Conservation (phyloP, 1,284 basidiomycete species). For the Naganishia sp. region DNA sequence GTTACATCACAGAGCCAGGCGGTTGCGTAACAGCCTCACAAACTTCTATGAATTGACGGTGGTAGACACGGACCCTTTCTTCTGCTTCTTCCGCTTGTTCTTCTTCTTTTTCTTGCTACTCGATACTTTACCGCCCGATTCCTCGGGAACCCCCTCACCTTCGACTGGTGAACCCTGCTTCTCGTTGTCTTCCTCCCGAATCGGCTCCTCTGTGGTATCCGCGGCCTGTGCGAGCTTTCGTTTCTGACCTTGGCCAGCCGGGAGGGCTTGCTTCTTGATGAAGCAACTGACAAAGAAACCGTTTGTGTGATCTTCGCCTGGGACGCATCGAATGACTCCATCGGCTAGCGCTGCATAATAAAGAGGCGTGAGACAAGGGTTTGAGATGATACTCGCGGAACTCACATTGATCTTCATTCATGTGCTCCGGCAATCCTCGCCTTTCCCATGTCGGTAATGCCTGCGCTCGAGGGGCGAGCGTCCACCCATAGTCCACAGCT, state of each 20-base stretch:
- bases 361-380: not conserved
- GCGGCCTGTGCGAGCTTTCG: slow-evolving; percentile 3
- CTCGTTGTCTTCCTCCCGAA: slow-evolving; percentile 1
- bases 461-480: slow-evolving; percentile 64
- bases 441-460: slow-evolving; percentile 78
- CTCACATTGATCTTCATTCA: slow-evolving; percentile 54
- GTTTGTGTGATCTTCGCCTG: slow-evolving; percentile 83
- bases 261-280: slow-evolving; percentile 45
- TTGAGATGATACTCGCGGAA: not conserved
- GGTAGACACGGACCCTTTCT: slow-evolving; percentile 18
- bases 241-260: not conserved
- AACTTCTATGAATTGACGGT: not conserved
- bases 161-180: not conserved
- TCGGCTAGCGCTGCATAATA: slow-evolving; percentile 61
- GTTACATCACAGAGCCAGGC: no score
- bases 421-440: slow-evolving; percentile 68
- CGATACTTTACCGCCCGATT: not conserved
- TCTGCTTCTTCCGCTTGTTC: slow-evolving; percentile 33
- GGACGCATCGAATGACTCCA: slow-evolving; percentile 76
- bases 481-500: slow-evolving; percentile 63
- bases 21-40: not conserved
- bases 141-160: not conserved
- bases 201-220: not conserved
- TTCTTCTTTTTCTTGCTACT: slow-evolving; percentile 26
- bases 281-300: slow-evolving; percentile 94